Conservation (phyloP, 177 flowering plant species). For the Vitis hybrid region DNA sequence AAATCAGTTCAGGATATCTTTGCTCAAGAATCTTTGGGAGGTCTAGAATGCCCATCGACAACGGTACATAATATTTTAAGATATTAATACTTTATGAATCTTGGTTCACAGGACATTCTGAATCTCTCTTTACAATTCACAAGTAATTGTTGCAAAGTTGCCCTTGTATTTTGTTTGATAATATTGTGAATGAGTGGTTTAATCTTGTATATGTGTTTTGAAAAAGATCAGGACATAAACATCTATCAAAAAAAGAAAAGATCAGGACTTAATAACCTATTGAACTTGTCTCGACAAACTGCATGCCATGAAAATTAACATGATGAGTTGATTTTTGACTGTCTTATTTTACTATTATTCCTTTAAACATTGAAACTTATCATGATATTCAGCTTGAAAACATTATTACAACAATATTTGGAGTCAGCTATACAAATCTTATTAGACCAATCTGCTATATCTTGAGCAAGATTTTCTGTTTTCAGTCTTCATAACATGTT, state of each 20-base stretch:
- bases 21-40: slow-evolving; percentile 21
- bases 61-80: slow-evolving; percentile 29
- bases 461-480: background rate
- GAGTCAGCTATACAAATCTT: background rate
- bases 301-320: background rate
- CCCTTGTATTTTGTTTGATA: background rate
- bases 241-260: background rate
- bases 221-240: background rate
- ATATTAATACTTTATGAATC: background rate
- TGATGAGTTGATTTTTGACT: too few species aligned
- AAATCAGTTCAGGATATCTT: slow-evolving; percentile 62
- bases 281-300: background rate
- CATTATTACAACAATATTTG: background rate
- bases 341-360: background rate
- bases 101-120: background rate
- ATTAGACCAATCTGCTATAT: background rate
- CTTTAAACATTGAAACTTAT: background rate
- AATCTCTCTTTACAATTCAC: too few species aligned
- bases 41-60: slow-evolving; percentile 20
- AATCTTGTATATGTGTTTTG: background rate
- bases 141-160: background rate
- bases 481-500: background rate
- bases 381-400: background rate
- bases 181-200: background rate
- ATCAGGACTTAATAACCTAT: background rate